A percentile compares a stretch with the other conserved stretches of the same genome.
phyloP scores from a whole-genome alignment of 106 monocot genomes.

The Platanthera zijinensis region DNA sequence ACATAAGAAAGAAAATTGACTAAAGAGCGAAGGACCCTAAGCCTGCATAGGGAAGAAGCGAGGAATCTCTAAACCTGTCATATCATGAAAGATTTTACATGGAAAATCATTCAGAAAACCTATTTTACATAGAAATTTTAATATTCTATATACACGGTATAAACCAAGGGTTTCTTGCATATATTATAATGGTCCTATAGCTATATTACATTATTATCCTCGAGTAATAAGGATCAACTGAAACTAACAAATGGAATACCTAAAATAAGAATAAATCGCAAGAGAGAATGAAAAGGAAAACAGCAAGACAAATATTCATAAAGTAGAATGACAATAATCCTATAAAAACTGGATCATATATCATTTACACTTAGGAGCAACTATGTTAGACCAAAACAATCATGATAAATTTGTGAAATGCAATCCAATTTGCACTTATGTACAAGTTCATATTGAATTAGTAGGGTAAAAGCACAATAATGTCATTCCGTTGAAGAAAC shows the following conservation, averaged over 20 bases:
- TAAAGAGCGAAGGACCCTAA: too few species aligned
- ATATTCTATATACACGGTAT: too few species aligned
- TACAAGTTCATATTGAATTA: not conserved
- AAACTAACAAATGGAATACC: not conserved
- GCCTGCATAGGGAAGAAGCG: too few species aligned
- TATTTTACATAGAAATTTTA: too few species aligned
- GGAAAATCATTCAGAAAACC: too few species aligned
- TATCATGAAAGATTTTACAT: too few species aligned
- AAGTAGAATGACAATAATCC: not conserved
- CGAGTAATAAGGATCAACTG: not conserved
- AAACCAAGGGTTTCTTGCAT: too few species aligned
- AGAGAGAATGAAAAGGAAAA: not conserved
- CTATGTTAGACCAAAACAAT: not conserved
- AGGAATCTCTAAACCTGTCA: too few species aligned
- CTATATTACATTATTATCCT: too few species aligned
- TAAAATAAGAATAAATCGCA: not conserved
- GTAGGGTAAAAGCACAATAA: not conserved
- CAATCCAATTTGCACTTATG: not conserved
- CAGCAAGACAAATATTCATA: not conserved
- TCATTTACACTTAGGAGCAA: not conserved
- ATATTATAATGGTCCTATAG: too few species aligned
- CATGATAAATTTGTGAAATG: not conserved
- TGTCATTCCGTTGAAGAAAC: not conserved
- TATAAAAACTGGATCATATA: not conserved
- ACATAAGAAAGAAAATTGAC: too few species aligned